A percentile compares a stretch with the other conserved stretches of the same genome.
Conservation (phyloP, 306 rosid species). For the Morella rubra region DNA sequence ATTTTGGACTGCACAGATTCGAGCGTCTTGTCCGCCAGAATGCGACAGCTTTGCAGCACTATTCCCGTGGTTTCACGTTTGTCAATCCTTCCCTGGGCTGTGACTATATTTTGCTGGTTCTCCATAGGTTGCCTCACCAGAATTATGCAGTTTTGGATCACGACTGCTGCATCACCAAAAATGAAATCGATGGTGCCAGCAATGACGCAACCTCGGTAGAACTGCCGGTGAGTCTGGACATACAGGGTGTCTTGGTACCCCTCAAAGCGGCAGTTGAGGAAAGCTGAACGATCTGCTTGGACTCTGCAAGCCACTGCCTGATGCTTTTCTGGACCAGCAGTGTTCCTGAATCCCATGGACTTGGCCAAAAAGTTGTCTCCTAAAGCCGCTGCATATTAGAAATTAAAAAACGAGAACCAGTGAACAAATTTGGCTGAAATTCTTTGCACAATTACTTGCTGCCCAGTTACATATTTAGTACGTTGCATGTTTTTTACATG, state of each 20-base stretch:
- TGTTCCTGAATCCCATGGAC: conserved; percentile 85
- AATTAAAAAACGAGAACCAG: not conserved
- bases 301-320: conserved; percentile 91
- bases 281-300: conserved; percentile 63
- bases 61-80: conserved; percentile 31
- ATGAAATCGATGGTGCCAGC: conserved; percentile 56
- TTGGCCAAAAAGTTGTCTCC: conserved; percentile 72
- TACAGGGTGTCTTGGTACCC: conserved; percentile 89
- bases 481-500: too few species aligned
- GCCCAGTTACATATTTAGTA: too few species aligned
- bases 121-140: conserved; percentile 42
- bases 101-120: conserved; percentile 45
- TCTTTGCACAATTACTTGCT: too few species aligned
- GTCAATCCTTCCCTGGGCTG: conserved; percentile 58
- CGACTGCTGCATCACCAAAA: conserved; percentile 43
- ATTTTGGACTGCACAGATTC: conserved; percentile 29
- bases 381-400: conserved; percentile 53
- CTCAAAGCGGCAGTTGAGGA: conserved; percentile 81
- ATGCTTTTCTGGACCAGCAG: conserved; percentile 79
- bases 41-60: conserved; percentile 51
- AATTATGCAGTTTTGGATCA: conserved; percentile 62
- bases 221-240: conserved; percentile 55
- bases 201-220: conserved; percentile 52
- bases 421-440: not conserved
- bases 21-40: conserved; percentile 50